A percentile compares a stretch with the other conserved stretches of the same genome.
These are phyloP conservation scores for Cryptococcus sp. DNA, from an alignment of 1,284 basidiomycete genomes.

Conservation along the genomic window DNA sequence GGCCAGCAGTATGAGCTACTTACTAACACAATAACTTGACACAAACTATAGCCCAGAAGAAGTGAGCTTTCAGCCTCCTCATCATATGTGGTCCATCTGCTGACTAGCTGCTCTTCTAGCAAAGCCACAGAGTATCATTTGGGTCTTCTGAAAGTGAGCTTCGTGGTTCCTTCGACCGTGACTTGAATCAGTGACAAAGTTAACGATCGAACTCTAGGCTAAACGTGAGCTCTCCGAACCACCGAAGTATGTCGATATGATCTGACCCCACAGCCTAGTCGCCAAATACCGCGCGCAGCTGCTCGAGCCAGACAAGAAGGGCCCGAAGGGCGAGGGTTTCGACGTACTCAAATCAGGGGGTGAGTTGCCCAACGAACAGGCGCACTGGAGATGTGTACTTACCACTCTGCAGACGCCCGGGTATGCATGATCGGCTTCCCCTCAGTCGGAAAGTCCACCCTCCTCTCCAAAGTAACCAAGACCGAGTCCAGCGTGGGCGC, in stretches of 20 bases:
- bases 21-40: constrained; percentile 7
- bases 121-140: constrained; percentile 90
- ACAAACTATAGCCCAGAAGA: constrained; percentile 72
- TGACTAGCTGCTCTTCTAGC: constrained; percentile 11
- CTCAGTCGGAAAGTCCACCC: constrained; percentile 92
- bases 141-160: constrained; percentile 40
- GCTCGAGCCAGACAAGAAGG: constrained; percentile 74
- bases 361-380: constrained; percentile 31
- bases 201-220: constrained; percentile 23
- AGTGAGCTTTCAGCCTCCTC: constrained; percentile 59
- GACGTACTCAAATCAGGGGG: constrained; percentile 88
- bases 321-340: constrained; percentile 79
- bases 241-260: background rate
- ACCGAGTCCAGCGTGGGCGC: constrained; percentile 85
- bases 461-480: constrained; percentile 86
- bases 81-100: constrained; percentile 28
- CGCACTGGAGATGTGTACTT: background rate
- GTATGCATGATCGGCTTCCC: constrained; percentile 93
- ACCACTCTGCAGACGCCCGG: constrained; percentile 62
- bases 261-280: constrained; percentile 44
- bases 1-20: background rate
- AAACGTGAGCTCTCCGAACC: constrained; percentile 29
- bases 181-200: background rate
- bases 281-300: constrained; percentile 87
- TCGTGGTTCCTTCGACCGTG: background rate